Base-by-base conservation (phyloP, 2,329 filamentous ascomycete species). In the Moelleriella libera region DNA sequence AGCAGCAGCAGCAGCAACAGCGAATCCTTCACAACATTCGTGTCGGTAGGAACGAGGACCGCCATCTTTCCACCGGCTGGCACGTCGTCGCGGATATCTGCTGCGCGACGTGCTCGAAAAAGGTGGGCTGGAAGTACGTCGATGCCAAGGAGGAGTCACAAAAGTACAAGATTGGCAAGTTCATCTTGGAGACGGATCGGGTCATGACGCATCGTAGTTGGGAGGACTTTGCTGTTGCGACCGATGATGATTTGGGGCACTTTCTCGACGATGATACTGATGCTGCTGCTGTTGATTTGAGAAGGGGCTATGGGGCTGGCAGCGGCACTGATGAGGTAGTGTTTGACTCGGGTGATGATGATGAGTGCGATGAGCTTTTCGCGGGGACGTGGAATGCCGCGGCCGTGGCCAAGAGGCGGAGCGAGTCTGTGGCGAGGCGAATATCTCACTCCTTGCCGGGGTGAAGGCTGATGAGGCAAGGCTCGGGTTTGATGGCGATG, bases 131-230 rank as follows among this genome's bases (percentile, higher is more conserved):
- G 80, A 83, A 83, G 60, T 84, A 84, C 55, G 69, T 83, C 42
- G 75, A 80, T 58, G 79, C 80, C 2, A 71, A 70, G 50, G 75
- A 82, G 54, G 56, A 65, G 48, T 63, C 68, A 44, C 80, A 83
- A 59, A 72, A 70, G 57, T 84, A 84, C 67, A 84, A 84, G 62
- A 69, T 83, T 45, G 79, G 79, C 53, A 83, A 83, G 60, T 83
- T 76, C 58, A 83, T 83, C 31, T 60, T 84, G 40, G 80, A 84
- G 64, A 76, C 73, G 40, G 71, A 74, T 58, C 66, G 76, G 47
- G 73, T 81, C 12, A 67, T 75, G 29, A 65, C 69, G 10, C 66
- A 68, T 43, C 68, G 69, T 34, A 65, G 61, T 47, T 83, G 78
- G 78, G 78, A 63, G 47, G 60, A 65, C 44, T 45, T 58, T 7